Evolutionary conservation across 495 filamentous ascomycete species (phyloP).

Genomic region (Xylaria scruposa): DNA sequence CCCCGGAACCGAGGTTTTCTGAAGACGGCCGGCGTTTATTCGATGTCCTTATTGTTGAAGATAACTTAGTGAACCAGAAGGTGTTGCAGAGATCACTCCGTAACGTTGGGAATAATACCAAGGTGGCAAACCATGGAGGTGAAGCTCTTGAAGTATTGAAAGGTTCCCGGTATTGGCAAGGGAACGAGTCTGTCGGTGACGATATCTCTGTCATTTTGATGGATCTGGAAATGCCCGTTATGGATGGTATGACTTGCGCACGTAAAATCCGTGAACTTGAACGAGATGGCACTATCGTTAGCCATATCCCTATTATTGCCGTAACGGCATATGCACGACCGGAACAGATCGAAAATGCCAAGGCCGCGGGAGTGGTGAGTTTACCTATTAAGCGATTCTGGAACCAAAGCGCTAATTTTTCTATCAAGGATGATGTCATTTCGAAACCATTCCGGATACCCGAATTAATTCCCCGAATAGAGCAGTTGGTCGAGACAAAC

Average conservation of each 20-base stretch:
- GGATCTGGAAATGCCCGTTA: conserved; percentile 89
- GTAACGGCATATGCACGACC: conserved; percentile 80
- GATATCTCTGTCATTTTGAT: conserved; percentile 74
- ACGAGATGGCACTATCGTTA: conserved; percentile 52
- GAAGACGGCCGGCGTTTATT: conserved; percentile 43
- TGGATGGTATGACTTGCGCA: conserved; percentile 82
- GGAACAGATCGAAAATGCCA: conserved; percentile 66
- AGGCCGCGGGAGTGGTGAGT: conserved; percentile 59
- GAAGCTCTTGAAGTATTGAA: conserved; percentile 68
- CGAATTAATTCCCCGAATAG: conserved; percentile 74
- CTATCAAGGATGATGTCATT: conserved; percentile 72
- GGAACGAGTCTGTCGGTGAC: conserved; percentile 41
- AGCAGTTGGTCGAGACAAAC: conserved; percentile 49
- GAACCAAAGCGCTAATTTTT: conserved; percentile 19
- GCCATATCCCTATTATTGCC: conserved; percentile 77
- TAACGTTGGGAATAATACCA: conserved; percentile 70
- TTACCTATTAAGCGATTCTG: conserved; percentile 2
- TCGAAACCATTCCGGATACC: conserved; percentile 80
- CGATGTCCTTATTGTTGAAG: conserved; percentile 77
- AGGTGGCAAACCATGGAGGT: conserved; percentile 79
- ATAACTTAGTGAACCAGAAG: conserved; percentile 81
- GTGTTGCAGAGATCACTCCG: conserved; percentile 75
- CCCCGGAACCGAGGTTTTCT: conserved; percentile 35
- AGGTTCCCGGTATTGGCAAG: conserved; percentile 55
- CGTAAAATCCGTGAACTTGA: conserved; percentile 71